Evolutionary conservation across 768 basidiomycete species (phyloP).

Genomic region (Rhizopogon vesiculosus): DNA sequence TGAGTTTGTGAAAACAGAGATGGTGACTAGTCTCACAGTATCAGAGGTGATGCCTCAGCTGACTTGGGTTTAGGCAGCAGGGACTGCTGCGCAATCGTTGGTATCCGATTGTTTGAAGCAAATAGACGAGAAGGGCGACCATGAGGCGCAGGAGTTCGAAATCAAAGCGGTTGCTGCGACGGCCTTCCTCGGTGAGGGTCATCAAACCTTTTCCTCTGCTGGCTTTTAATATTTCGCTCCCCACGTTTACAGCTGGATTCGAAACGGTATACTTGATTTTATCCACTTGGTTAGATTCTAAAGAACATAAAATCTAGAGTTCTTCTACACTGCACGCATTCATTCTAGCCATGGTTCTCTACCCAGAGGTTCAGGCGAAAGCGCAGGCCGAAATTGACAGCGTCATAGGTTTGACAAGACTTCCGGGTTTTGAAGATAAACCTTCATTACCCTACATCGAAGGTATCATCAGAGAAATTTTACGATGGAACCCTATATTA

Average conservation of each 20-base stretch:
- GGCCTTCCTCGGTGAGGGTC: slow-evolving; percentile 15
- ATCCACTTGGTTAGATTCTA: background rate
- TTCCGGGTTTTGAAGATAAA: slow-evolving; percentile 12
- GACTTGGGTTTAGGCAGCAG: slow-evolving; percentile 11
- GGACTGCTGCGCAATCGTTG: slow-evolving; percentile 15
- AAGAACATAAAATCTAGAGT: slow-evolving; percentile 8
- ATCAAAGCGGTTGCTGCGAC: slow-evolving; percentile 15
- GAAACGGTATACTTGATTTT: background rate
- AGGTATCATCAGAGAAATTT: slow-evolving; percentile 16
- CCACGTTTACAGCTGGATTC: background rate
- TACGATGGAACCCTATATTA: slow-evolving; percentile 17
- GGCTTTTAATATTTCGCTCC: background rate
- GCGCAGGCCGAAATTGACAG: slow-evolving; percentile 13
- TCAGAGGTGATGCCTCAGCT: background rate
- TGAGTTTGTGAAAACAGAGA: slow-evolving; percentile 16
- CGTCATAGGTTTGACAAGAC: slow-evolving; percentile 15
- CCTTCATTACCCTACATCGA: slow-evolving; percentile 15
- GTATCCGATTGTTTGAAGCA: slow-evolving; percentile 13
- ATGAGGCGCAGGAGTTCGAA: slow-evolving; percentile 9
- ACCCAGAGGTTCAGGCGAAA: slow-evolving; percentile 18
- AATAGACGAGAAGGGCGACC: background rate
- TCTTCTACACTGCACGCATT: slow-evolving; percentile 9
- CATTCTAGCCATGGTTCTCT: slow-evolving; percentile 13
- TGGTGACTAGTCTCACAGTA: background rate
- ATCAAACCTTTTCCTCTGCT: background rate